A percentile compares a stretch with the other conserved stretches of the same genome.
Evolutionary conservation across 768 basidiomycete genomes (phyloP).

Genomic region (Rhodotorula taiwanensis): DNA sequence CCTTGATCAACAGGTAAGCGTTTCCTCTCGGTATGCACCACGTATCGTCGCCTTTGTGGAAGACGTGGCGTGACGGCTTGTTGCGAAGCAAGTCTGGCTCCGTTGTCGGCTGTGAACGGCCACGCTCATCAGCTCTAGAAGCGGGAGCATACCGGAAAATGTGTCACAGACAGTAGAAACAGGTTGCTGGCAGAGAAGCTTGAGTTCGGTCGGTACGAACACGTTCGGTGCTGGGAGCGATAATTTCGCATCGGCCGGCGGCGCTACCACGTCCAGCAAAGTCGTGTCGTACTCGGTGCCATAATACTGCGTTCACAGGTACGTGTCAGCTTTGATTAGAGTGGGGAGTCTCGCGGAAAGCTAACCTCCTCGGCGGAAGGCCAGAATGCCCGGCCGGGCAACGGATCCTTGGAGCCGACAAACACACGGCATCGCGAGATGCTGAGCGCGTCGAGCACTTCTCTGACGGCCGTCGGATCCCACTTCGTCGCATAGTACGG

Average conservation of each 20-base stretch:
- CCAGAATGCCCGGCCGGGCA: conserved; percentile 51
- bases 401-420: conserved; percentile 69
- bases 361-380: conserved; percentile 55
- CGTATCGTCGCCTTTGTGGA: conserved; percentile 88
- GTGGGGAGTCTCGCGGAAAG: too few relatives aligned
- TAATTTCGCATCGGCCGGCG: conserved; percentile 54
- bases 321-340: not conserved
- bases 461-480: conserved; percentile 57
- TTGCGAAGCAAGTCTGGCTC: conserved; percentile 71
- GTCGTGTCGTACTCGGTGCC: conserved; percentile 62
- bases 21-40: conserved; percentile 46
- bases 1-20: conserved; percentile 65
- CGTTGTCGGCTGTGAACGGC: conserved; percentile 55
- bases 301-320: conserved; percentile 54
- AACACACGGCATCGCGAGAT: conserved; percentile 60
- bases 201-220: conserved; percentile 78
- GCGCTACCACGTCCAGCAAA: conserved; percentile 7
- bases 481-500: conserved; percentile 68
- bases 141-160: not conserved
- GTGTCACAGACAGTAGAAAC: too few relatives aligned
- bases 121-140: not conserved
- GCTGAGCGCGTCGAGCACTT: conserved; percentile 57
- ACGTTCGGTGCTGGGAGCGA: conserved; percentile 76
- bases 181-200: conserved; percentile 63
- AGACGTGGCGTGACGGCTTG: conserved; percentile 64